Base-by-base conservation (phyloP, 2,329 filamentous ascomycete species). In the Exophiala xenobiotica region DNA sequence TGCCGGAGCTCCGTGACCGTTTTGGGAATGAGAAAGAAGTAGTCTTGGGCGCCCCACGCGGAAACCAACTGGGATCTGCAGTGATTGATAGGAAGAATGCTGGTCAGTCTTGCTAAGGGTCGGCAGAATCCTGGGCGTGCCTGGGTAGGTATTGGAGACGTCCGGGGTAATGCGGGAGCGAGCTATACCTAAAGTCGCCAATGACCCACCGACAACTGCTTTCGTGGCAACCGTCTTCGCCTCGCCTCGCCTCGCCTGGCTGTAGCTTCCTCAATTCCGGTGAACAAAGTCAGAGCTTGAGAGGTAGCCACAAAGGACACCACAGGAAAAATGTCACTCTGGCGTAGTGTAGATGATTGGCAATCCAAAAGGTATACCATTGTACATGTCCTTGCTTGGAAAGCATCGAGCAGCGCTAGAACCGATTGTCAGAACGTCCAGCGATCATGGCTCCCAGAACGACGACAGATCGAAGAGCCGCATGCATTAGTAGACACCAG, bases 111-210 rank as follows among this genome's bases (percentile, higher is more conserved):
- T 14, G 38, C 23, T 31, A 27, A 40, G n/a, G 39, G 24, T 14
- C 35, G 14, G 35, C 42, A 39, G 42, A 19, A 27, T 27, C 16
- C 19, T 40, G 19, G n/a, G n/a, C n/a, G n/a, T n/a, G n/a, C n/a
- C n/a, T n/a, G n/a, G n/a, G 42, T 29, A 22, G 24, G 18, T 7
- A 39, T 39, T 38, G 42, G 52, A 33, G 23, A 44, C 14, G 39
- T 56, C 53, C 22, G 53, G 53, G 53, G 53, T 39, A 49, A 56
- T 46, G 31, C 40, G 41, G 53, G 49, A 42, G 41, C 33, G 23
- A 35, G 41, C 53, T 56, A 56, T 37, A 38, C 53, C 46, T 6
- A 49, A 56, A 48, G 23, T 26, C 41, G 53, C 33, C 40, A 56
- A 56, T 56, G 53, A 56, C 49, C 53, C 53, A 56, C 53, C 20